phyloP scores from a whole-genome alignment of 495 filamentous ascomycete species.

The Neurospora sp. region DNA sequence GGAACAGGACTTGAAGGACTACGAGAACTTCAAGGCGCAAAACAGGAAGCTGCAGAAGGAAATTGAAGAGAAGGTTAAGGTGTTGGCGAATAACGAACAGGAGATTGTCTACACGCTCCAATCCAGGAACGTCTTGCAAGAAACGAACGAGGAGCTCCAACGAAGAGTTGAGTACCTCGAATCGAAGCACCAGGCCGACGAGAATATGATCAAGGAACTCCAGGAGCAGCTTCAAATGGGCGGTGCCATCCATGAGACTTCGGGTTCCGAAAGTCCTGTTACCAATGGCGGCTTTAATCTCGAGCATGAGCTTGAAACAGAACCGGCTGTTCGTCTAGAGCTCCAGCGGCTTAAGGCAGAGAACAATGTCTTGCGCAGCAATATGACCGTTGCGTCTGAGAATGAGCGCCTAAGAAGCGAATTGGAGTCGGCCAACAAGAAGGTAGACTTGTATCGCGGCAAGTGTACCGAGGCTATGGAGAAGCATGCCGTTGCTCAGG shows the following conservation, averaged over 20 bases:
- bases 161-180: conserved; percentile 24
- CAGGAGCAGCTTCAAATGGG: conserved; percentile 35
- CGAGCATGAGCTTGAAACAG: conserved; percentile 33
- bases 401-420: conserved; percentile 39
- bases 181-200: conserved; percentile 25
- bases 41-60: conserved; percentile 45
- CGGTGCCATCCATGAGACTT: conserved; percentile 14
- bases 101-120: conserved; percentile 30
- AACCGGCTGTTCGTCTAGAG: conserved; percentile 29
- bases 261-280: conserved; percentile 13
- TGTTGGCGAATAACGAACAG: conserved; percentile 32
- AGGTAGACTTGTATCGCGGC: conserved; percentile 31
- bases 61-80: conserved; percentile 24
- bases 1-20: conserved; percentile 58
- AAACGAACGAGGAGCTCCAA: conserved; percentile 22
- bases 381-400: conserved; percentile 36
- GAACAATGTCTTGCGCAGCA: conserved; percentile 41
- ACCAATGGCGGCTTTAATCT: conserved; percentile 22
- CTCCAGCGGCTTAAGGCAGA: conserved; percentile 44
- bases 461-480: conserved; percentile 38
- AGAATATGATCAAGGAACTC: conserved; percentile 33
- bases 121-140: conserved; percentile 24
- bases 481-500: conserved; percentile 38
- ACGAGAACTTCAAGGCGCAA: conserved; percentile 48
- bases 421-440: conserved; percentile 33